Evolutionary conservation across 2,329 filamentous ascomycete genomes (phyloP).

Genomic region (Ophiostoma sp.): DNA sequence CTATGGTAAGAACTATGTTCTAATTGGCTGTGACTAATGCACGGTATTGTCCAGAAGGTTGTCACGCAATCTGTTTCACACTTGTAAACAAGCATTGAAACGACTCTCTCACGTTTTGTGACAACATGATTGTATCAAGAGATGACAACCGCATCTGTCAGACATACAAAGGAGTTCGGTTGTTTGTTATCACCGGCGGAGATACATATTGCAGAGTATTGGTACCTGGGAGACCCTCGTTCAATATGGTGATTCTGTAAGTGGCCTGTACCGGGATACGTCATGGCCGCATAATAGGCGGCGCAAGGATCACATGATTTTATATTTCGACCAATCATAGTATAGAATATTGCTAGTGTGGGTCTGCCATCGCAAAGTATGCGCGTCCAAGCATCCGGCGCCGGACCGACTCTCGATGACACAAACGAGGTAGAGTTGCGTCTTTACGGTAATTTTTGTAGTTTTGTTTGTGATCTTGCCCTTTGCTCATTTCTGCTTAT

Average conservation of each 20-base stretch:
- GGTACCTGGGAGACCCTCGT: constrained; percentile 9
- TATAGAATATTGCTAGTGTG: background rate
- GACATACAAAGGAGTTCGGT: too few relatives aligned
- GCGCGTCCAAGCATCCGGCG: constrained; percentile 7
- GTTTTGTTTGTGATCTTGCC: background rate
- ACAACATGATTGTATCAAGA: background rate
- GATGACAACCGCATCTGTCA: background rate
- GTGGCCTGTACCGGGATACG: constrained; percentile 13
- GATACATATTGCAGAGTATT: background rate
- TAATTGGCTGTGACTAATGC: background rate
- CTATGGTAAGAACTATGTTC: background rate
- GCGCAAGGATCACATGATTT: background rate
- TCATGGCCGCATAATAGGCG: background rate
- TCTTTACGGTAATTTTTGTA: background rate
- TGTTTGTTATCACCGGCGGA: background rate
- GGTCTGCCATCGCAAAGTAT: constrained; percentile 7
- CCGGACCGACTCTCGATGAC: background rate
- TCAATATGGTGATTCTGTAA: background rate
- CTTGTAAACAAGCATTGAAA: background rate
- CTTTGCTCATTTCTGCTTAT: background rate
- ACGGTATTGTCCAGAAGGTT: background rate
- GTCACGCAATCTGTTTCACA: constrained; percentile 3
- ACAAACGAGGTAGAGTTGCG: background rate
- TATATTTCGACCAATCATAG: background rate
- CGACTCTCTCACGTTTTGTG: background rate